Evolutionary conservation across 139 green algal species (phyloP).

Genomic region (Coelastrella sp.): DNA sequence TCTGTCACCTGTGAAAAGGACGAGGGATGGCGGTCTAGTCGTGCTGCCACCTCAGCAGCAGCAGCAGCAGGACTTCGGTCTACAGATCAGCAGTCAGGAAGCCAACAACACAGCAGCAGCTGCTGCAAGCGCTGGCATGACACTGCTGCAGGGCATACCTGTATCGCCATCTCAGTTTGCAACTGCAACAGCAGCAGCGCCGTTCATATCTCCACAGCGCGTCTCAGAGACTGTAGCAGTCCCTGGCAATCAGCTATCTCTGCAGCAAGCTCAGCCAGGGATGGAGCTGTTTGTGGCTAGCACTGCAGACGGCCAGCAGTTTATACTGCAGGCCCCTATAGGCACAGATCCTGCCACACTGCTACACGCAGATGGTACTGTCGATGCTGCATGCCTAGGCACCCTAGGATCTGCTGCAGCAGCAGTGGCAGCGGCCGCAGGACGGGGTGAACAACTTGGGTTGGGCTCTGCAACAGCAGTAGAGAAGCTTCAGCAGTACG

Average conservation of each 20-base stretch:
- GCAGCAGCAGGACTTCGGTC: slow-evolving; percentile 25
- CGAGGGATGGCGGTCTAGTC: not conserved
- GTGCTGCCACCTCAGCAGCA: slow-evolving; percentile 23
- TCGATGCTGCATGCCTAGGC: not conserved
- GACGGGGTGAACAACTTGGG: not conserved
- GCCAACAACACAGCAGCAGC: slow-evolving; percentile 7
- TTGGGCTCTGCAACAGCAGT: not conserved
- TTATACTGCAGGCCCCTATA: not conserved
- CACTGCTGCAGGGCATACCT: not conserved
- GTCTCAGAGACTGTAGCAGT: not conserved
- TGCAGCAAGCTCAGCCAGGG: not conserved
- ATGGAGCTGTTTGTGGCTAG: slow-evolving; percentile 11
- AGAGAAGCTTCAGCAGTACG: not conserved
- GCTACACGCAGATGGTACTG: not conserved
- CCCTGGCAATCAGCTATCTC: not conserved
- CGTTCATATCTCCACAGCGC: not conserved
- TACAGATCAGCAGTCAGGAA: slow-evolving; percentile 10
- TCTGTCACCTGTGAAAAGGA: slow-evolving; percentile 15
- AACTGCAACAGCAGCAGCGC: not conserved
- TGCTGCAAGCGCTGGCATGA: not conserved
- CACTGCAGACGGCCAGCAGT: slow-evolving; percentile 40
- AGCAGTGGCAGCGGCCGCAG: not conserved
- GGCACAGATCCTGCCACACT: slow-evolving; percentile 6
- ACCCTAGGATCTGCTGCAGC: not conserved
- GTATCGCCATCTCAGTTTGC: not conserved